Percentiles rank a stretch among this genome's conserved stretches.
Conservation (phyloP, 306 rosid genomes). For the Calophaca sinica region DNA sequence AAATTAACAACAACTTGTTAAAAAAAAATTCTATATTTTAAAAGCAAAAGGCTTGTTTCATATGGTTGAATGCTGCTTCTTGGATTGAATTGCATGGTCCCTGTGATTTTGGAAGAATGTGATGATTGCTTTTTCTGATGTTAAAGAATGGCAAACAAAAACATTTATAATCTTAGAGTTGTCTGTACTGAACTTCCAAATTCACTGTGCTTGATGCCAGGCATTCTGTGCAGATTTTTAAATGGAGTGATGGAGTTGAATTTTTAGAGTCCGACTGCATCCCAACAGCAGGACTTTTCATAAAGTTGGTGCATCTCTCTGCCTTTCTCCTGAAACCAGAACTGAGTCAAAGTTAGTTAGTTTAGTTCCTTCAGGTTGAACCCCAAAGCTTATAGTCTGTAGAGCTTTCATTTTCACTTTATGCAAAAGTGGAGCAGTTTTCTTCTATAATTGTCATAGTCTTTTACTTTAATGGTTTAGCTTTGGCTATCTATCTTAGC, state of each 20-base stretch:
- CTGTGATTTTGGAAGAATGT: too few species aligned
- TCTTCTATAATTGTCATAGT: neutral
- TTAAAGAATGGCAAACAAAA: too few species aligned
- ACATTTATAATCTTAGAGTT: neutral
- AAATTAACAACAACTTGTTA: too few species aligned
- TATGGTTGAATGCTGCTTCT: too few species aligned
- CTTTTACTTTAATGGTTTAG: conserved; percentile 17
- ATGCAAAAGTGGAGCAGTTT: neutral
- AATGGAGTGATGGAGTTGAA: conserved; percentile 88
- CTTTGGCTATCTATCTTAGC: neutral
- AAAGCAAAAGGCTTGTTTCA: too few species aligned
- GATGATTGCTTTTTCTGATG: too few species aligned
- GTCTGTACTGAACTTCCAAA: neutral
- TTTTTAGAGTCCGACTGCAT: conserved; percentile 73
- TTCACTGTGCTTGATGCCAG: neutral
- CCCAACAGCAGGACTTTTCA: conserved; percentile 49
- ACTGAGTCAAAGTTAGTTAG: conserved; percentile 69
- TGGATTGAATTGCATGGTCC: too few species aligned
- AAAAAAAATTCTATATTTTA: too few species aligned
- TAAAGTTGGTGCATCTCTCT: conserved; percentile 83
- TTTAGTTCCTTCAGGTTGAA: conserved; percentile 46
- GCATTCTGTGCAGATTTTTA: conserved; percentile 32
- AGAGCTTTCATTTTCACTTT: neutral
- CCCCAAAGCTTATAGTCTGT: neutral
- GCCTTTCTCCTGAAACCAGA: conserved; percentile 65